Percentiles rank a stretch among this genome's conserved stretches.
These are phyloP conservation scores for Amanita brunnescens DNA, from an alignment of 768 basidiomycete species.

Conservation along the genomic window DNA sequence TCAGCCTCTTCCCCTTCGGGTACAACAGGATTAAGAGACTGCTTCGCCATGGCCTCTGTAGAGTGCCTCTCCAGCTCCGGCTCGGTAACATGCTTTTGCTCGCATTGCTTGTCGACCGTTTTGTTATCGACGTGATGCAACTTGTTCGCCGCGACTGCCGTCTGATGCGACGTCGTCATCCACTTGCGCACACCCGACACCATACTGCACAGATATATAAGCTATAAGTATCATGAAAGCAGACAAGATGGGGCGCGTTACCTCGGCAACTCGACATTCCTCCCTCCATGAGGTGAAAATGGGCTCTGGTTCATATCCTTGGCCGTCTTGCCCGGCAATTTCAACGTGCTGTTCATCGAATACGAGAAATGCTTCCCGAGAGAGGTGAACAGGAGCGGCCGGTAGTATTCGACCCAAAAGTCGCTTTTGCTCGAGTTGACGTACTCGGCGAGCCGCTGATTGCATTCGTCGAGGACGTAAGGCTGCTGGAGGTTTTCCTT, in stretches of 20 bases:
- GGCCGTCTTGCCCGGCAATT: conserved; percentile 71
- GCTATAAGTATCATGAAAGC: no score
- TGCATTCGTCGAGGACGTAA: conserved; percentile 61
- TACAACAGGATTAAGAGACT: conserved; percentile 55
- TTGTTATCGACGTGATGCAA: conserved; percentile 30
- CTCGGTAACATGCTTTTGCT: conserved; percentile 22
- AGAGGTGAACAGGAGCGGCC: conserved; percentile 76
- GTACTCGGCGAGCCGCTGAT: conserved; percentile 50
- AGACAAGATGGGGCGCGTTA: no score
- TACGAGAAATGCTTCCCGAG: conserved; percentile 86
- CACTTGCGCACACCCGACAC: conserved; percentile 74
- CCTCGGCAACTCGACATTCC: conserved; percentile 26
- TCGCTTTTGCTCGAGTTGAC: conserved; percentile 48
- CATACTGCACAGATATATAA: no score
- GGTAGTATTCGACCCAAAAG: conserved; percentile 87
- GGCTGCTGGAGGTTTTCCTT: conserved; percentile 58
- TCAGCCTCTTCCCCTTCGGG: conserved; percentile 57
- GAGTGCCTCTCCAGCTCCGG: conserved; percentile 35
- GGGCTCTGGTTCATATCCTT: conserved; percentile 66
- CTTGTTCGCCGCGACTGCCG: conserved; percentile 28
- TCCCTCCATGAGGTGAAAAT: conserved; percentile 53
- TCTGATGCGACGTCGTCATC: conserved; percentile 54
- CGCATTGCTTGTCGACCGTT: conserved; percentile 24
- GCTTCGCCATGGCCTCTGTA: conserved; percentile 49
- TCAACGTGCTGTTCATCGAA: conserved; percentile 85